Percentiles rank a stretch among this genome's conserved stretches.
phyloP scores from a whole-genome alignment of 2,329 filamentous ascomycete genomes.

The Cryphonectria parasitica region DNA sequence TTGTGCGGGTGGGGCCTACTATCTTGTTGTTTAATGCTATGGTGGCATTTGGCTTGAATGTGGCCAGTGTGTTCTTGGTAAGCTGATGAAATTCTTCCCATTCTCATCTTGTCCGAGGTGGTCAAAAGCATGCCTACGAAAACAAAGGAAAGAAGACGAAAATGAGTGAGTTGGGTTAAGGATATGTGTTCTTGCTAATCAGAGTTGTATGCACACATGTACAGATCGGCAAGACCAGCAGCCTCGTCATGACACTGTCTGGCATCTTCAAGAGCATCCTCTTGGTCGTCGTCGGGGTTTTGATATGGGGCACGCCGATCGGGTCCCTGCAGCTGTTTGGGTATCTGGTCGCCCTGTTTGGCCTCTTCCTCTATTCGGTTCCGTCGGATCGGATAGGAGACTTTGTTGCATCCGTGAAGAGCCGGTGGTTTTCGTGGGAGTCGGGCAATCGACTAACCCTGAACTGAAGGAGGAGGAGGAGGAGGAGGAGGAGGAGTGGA shows the following conservation, averaged over 20 bases:
- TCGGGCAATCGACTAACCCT: background rate
- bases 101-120: too few relatives aligned
- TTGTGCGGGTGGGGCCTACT: slow-evolving; percentile 66
- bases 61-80: slow-evolving; percentile 86
- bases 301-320: slow-evolving; percentile 78
- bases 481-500: too few relatives aligned
- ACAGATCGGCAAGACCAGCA: slow-evolving; percentile 86
- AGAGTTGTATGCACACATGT: background rate
- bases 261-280: slow-evolving; percentile 89
- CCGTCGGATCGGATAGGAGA: slow-evolving; percentile 39
- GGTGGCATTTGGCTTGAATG: slow-evolving; percentile 79
- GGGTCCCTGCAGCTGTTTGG: slow-evolving; percentile 73
- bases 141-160: background rate
- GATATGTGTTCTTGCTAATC: background rate
- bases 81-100: slow-evolving; percentile 39
- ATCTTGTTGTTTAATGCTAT: slow-evolving; percentile 71
- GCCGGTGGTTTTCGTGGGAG: background rate
- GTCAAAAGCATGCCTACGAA: background rate
- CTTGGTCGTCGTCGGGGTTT: slow-evolving; percentile 74
- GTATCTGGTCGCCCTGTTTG: slow-evolving; percentile 69
- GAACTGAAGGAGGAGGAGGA: background rate
- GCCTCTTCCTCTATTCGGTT: slow-evolving; percentile 56
- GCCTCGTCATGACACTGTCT: slow-evolving; percentile 81
- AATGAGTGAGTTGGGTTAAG: too few relatives aligned
- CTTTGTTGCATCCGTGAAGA: background rate